A percentile compares a stretch with the other conserved stretches of the same genome.
Evolutionary conservation across 2,329 filamentous ascomycete genomes (phyloP).

Genomic region (Neoscytalidium dimidiatum): DNA sequence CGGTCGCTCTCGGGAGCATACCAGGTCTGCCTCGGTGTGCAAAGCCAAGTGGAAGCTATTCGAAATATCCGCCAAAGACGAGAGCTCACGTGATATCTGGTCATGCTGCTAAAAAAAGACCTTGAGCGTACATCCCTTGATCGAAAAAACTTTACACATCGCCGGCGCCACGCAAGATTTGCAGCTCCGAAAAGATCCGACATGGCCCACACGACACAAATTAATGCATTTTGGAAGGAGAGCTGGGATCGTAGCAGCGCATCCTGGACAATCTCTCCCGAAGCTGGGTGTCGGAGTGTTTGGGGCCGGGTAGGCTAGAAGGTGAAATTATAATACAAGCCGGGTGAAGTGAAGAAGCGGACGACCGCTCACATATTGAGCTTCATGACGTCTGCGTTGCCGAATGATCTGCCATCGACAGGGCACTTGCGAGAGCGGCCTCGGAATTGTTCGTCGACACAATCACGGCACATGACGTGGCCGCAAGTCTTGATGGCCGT

Average conservation of each 20-base stretch:
- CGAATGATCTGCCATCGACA: constrained; percentile 89
- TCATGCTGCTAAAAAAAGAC: background rate
- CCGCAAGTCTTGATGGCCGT: constrained; percentile 92
- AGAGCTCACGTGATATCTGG: constrained; percentile 11
- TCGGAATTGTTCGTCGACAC: constrained; percentile 83
- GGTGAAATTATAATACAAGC: constrained; percentile 18
- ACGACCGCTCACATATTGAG: constrained; percentile 32
- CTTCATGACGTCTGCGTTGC: constrained; percentile 83
- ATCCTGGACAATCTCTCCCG: background rate
- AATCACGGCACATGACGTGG: constrained; percentile 89
- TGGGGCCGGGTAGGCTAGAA: background rate
- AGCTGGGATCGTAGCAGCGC: background rate
- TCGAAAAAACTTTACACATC: background rate
- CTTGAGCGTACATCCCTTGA: background rate
- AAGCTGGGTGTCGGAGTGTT: background rate
- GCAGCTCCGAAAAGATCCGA: background rate
- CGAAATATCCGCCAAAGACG: background rate
- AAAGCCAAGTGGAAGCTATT: constrained; percentile 1
- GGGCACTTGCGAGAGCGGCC: constrained; percentile 95
- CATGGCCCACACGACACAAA: background rate
- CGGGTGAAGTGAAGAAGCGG: background rate
- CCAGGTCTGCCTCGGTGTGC: background rate
- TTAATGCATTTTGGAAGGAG: background rate
- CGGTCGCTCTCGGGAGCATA: background rate
- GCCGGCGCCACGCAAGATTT: background rate